Base-by-base conservation (phyloP, 1,284 basidiomycete genomes). In the Peniophora sp. region DNA sequence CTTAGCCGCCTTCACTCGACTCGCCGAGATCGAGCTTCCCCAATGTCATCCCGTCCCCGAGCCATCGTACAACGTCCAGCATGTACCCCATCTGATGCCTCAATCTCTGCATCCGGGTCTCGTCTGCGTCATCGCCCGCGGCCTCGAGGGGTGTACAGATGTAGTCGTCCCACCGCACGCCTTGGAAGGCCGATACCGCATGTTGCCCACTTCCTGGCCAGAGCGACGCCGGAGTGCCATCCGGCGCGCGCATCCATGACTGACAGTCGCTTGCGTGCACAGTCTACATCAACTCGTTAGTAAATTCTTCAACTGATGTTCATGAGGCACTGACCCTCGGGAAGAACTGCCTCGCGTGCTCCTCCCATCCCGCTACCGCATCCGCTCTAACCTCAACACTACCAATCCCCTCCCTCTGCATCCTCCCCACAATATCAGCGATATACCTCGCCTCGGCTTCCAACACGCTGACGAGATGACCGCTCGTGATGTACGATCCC, bases 91-190 rank as follows among this genome's bases (percentile, higher is more conserved):
- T 32, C 27, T 32, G 27, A 12, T 32, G 27, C 27, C 12, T 32
- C 27, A 32, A 32, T 12, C 12, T 32, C 27, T 32, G 27, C 27
- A 32, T 32, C 27, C 27, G 5, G 27, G 27, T 32, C 27, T 32
- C 27, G 27, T 32, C 27, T 12, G 27, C 27, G 12, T 32, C 27
- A 12, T 12, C 27, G 5, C 27, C 27, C 6, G 27, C 39, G 2
- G 60, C 66, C 46, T 78, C 73, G 2, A 75, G 60, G 3, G 52
- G 62, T 53, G 81, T 76, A 55, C 79, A 85, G 27, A 73, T 69
- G 57, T 70, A 84, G 56, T 85, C 83, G 54, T 85, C 83, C 81
- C 81, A 85, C 3, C 81, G 74, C 0, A 81, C 81, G 60, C 79
- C 56, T 36, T 66, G 64, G 12, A 84, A 61, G 0, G 74, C 68